Evolutionary conservation across 257 asterid species (phyloP), one percentile per base, ranked within the genome.

Genomic region (Solanum raphanifolium): DNA sequence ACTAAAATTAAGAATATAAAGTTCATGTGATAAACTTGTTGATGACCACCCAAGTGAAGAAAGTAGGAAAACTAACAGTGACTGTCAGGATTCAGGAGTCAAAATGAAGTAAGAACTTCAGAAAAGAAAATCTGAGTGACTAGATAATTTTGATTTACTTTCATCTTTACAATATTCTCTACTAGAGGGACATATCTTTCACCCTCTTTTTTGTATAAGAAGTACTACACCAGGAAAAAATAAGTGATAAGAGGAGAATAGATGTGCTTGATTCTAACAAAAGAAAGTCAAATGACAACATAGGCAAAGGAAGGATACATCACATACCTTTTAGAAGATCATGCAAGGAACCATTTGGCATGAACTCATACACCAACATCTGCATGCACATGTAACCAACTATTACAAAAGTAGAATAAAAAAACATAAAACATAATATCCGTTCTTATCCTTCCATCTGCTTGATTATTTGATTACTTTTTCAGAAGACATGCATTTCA

Each of bases 321-420:
- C 41, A 48, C 69, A 10, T 82, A 82, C 86, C 86, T 10, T 27
- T 29, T 39, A 82, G 86, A 82, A 82, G 43, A 82, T 82, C 86
- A 29, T 82, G 69, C 15, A 82, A 31, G 21, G 86, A 82, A 82
- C 86, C 86, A 82, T 82, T 82, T 82, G 86, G 86, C 86, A 82
- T 82, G 86, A 29, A 82, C 86, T 82, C 86, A 82, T 82, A 82
- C 43, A 82, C 86, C 62, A 82, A 48, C 86, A 82, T 82, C 86
- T 82, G 86, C 73, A 74, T n/a, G 75, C 32, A 86, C 29, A 82
- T 8, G 38, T 48, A 82, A 31, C 39, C 43, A 29, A 48, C 43
- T 46, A 48, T 82, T 82, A 82, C 69, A 18, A 82, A 39, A 38
- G 13, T n/a, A 76, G 83, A 76, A 76, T 23, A 39, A 76, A 27